phyloP scores from a whole-genome alignment of 2,329 filamentous ascomycete species.

The Clonostachys byssicola region DNA sequence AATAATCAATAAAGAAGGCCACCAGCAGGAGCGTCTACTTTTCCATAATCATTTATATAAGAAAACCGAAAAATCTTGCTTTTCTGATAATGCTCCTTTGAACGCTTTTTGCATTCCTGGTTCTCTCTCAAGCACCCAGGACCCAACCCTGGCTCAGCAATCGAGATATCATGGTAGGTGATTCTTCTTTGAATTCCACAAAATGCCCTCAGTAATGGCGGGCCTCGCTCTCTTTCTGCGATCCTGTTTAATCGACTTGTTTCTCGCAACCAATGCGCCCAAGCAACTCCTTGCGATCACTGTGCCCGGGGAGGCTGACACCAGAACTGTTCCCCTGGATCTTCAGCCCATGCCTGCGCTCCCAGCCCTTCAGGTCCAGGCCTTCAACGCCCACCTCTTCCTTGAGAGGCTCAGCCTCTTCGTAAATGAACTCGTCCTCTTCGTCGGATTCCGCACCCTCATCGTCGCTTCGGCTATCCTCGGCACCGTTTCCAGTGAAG shows the following conservation, averaged over 20 bases:
- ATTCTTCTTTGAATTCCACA: not conserved
- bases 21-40: no score
- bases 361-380: slow-evolving; percentile 63
- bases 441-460: slow-evolving; percentile 68
- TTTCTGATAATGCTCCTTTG: no score
- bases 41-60: not conserved
- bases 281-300: slow-evolving; percentile 75
- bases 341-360: slow-evolving; percentile 50
- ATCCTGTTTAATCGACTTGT: slow-evolving; percentile 44
- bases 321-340: slow-evolving; percentile 49
- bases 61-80: no score
- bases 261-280: slow-evolving; percentile 82
- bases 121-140: not conserved
- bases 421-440: slow-evolving; percentile 47
- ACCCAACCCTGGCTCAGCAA: no score
- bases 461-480: slow-evolving; percentile 84
- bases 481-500: slow-evolving; percentile 69
- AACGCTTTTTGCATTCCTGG: not conserved
- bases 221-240: not conserved
- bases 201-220: not conserved
- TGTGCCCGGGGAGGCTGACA: slow-evolving; percentile 66
- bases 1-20: no score
- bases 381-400: slow-evolving; percentile 73
- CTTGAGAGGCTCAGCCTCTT: slow-evolving; percentile 56
- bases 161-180: no score